Percentiles rank a stretch among this genome's conserved stretches.
Conservation (phyloP, 352 stramenopile species). For the Phytophthora agathidicida region DNA sequence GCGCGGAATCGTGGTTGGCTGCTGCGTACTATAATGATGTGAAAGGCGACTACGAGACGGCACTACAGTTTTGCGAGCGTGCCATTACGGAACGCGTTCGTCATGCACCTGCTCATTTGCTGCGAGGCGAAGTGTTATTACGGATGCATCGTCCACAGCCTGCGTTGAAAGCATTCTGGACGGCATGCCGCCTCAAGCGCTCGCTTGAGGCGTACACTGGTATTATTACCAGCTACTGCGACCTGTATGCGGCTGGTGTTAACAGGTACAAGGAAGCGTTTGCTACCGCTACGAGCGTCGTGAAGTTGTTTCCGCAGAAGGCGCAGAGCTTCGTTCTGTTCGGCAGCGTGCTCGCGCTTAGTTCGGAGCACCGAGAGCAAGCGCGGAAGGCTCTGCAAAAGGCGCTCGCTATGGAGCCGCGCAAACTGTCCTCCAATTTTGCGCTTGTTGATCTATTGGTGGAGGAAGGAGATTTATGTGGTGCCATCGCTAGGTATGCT, state of each 20-base stretch:
- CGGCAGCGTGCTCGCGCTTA: slow-evolving; percentile 75
- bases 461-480: slow-evolving; percentile 51
- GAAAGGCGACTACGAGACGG: slow-evolving; percentile 72
- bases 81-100: slow-evolving; percentile 48
- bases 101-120: slow-evolving; percentile 62
- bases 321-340: slow-evolving; percentile 76
- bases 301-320: slow-evolving; percentile 76
- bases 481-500: slow-evolving; percentile 66
- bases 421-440: slow-evolving; percentile 67
- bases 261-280: slow-evolving; percentile 83
- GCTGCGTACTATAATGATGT: slow-evolving; percentile 77
- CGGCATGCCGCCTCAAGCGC: slow-evolving; percentile 61
- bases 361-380: slow-evolving; percentile 61
- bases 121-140: slow-evolving; percentile 66
- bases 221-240: slow-evolving; percentile 78
- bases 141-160: slow-evolving; percentile 65
- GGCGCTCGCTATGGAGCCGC: slow-evolving; percentile 64
- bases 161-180: slow-evolving; percentile 69
- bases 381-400: slow-evolving; percentile 66
- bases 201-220: slow-evolving; percentile 75
- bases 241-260: slow-evolving; percentile 61
- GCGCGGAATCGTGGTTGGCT: slow-evolving; percentile 73
- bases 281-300: slow-evolving; percentile 62
- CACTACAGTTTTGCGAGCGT: slow-evolving; percentile 75
- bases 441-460: slow-evolving; percentile 74